These are phyloP conservation scores for Acer saccharum DNA, from an alignment of 345 rosid species.

Conservation along the genomic window DNA sequence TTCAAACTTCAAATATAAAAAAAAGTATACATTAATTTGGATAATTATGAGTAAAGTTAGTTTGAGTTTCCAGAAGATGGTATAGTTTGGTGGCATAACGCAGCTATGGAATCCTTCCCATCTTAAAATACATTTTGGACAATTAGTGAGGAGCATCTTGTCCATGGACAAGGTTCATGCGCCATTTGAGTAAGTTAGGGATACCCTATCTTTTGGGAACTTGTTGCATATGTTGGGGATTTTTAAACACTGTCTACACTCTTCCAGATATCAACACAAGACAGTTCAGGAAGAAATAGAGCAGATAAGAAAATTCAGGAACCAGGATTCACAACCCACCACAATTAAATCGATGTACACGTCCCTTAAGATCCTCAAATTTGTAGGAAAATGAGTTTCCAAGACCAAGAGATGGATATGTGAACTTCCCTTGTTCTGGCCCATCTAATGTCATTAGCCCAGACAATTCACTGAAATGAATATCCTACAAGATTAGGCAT, in stretches of 20 bases:
- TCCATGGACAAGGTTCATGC: background rate
- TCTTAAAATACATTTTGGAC: background rate
- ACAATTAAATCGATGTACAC: slow-evolving; percentile 79
- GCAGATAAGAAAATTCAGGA: background rate
- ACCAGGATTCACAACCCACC: slow-evolving; percentile 43
- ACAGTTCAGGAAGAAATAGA: background rate
- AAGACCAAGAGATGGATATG: slow-evolving; percentile 75
- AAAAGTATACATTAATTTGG: no score
- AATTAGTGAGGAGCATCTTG: background rate
- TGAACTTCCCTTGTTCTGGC: slow-evolving; percentile 54
- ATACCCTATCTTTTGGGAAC: background rate
- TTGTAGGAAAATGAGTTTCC: slow-evolving; percentile 89
- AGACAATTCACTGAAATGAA: slow-evolving; percentile 77
- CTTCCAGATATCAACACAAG: background rate
- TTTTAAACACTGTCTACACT: background rate
- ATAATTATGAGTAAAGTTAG: background rate
- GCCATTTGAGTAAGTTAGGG: background rate
- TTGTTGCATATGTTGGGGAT: background rate
- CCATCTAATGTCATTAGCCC: slow-evolving; percentile 69
- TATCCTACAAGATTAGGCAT: slow-evolving; percentile 24
- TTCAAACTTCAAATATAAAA: background rate
- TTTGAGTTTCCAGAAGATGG: background rate
- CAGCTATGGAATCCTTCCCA: background rate
- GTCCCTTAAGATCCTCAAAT: slow-evolving; percentile 82
- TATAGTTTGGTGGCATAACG: background rate